Evolutionary conservation across 371 early-diverging fungal genomes (phyloP), one percentile per base, ranked within the genome.

Genomic region (Lichtheimia corymbifera): DNA sequence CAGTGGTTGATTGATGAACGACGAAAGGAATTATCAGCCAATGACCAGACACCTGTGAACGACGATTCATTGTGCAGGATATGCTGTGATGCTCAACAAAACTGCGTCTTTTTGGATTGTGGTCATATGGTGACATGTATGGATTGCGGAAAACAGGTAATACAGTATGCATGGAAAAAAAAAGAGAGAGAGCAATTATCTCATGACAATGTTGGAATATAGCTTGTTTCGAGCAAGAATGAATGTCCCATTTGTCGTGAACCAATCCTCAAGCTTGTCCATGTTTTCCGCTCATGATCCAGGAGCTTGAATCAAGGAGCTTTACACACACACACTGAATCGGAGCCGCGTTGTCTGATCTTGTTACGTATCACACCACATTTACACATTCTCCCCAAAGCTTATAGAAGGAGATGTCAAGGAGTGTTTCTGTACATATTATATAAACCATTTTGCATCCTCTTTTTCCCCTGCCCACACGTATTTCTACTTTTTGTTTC

Each of bases 211-310:
- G 24, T 57, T 50, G 61, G 27, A 41, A 7, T 52, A 13, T 62
- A 80, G 80, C 55, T 88, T 22, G 74, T 83, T 41, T 72, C 73
- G 22, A 64, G 68, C 15, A 74, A 76, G 40, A 80, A 83, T 41
- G 83, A 86, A 57, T 88, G 88, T 58, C 88, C 88, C 12, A 84
- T 88, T 57, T 88, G 88, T 55, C 76, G 86, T 24, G 86, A 78
- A 44, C 70, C 76, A 20, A 84, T 84, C 17, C 55, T 75, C 13
- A 79, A 79, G 49, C 43, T 84, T 14, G 73, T 84, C 5, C 78
- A 78, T 66, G 82, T 82, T 9, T 84, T 83, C 55, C 65, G 81
- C 27, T 66, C 75, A 17, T 79, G 59, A 67, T 55, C 35, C 35
- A 35, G 35, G 35, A 35, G 35, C 35, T 35, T 35, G 35, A 35